A percentile compares a stretch with the other conserved stretches of the same genome.
Evolutionary conservation across 2,329 filamentous ascomycete species (phyloP).

Genomic region (Botryotinia calthae): DNA sequence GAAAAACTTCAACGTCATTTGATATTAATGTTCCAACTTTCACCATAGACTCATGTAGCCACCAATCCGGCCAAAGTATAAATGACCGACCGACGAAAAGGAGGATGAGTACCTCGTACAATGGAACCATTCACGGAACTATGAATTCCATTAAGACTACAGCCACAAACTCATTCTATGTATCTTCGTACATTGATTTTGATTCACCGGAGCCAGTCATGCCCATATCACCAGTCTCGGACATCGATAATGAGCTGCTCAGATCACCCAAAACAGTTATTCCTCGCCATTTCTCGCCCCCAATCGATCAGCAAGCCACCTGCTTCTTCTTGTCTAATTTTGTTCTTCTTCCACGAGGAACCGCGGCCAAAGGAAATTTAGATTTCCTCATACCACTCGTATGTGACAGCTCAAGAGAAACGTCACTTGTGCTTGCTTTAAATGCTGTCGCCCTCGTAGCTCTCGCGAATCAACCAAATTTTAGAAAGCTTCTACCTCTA

Average conservation of each 20-base stretch:
- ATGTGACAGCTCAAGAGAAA: conserved; percentile 42
- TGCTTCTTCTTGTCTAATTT: conserved; percentile 60
- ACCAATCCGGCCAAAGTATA: background rate
- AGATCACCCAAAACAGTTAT: conserved; percentile 46
- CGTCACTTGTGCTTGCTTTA: conserved; percentile 48
- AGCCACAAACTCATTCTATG: background rate
- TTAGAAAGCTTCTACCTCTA: conserved; percentile 38
- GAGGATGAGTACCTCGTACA: background rate
- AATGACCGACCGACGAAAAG: background rate
- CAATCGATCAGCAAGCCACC: conserved; percentile 51
- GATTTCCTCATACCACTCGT: conserved; percentile 56
- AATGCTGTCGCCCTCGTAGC: conserved; percentile 58
- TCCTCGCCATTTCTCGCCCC: conserved; percentile 43
- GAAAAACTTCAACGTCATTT: background rate
- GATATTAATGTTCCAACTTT: background rate
- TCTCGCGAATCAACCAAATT: conserved; percentile 49
- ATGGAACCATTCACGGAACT: background rate
- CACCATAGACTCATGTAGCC: background rate
- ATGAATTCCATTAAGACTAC: background rate
- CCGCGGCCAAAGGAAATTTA: conserved; percentile 52
- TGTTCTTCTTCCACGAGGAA: conserved; percentile 52
- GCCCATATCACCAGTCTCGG: background rate
- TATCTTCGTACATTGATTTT: background rate
- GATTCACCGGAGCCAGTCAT: too few species aligned
- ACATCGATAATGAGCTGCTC: background rate